Base-by-base conservation (phyloP, 1,284 basidiomycete species). In the Porodaedalea pini region DNA sequence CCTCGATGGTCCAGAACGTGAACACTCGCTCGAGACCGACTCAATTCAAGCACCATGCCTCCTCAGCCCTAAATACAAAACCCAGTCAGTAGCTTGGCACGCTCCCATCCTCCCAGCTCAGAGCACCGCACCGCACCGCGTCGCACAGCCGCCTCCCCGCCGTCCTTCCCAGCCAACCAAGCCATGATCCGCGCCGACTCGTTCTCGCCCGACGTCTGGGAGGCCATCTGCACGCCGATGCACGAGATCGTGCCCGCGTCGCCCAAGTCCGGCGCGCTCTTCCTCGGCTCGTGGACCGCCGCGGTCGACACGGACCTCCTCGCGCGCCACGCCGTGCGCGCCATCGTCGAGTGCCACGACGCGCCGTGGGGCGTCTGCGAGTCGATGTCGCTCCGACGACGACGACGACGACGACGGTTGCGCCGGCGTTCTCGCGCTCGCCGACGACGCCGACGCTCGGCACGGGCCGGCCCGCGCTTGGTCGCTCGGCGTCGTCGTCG, bases 161-260 rank as follows among this genome's bases (percentile, higher is more conserved):
- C 21, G 15, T 13, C 4, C 11, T 41, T 15, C 40, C 17, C n/a
- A n/a, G 8, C 48, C 48, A 10, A 50, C 31, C 31, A 8, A 2
- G 67, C 62, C 50, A 88, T 89, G 86, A 87, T 89, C 67, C 78
- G 84, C 59, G 88, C 88, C 75, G 85, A 86, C 67, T 78, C 75
- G 59, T 70, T 88, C 58, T 75, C 86, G 11, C 78, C 79, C 32
- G 86, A 87, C 63, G 84, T 88, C 56, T 82, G 86, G 78, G 82
- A 88, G 69, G 82, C 87, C 15, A 86, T 89, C 81, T 88, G 85
- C 73, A 89, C 86, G 0, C 86, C 87, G 0, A 87, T 89, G 86
- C 86, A 89, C 70, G 77, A 77, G 60, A 80, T 89, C 65, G 71
- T 85, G 21, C 71, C 83, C 21, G 73, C 81, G 4, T 61, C 67